Evolutionary conservation across 805 yeast species (phyloP), one percentile per base, ranked within the genome.

Genomic region (Schwanniomyces sp.): DNA sequence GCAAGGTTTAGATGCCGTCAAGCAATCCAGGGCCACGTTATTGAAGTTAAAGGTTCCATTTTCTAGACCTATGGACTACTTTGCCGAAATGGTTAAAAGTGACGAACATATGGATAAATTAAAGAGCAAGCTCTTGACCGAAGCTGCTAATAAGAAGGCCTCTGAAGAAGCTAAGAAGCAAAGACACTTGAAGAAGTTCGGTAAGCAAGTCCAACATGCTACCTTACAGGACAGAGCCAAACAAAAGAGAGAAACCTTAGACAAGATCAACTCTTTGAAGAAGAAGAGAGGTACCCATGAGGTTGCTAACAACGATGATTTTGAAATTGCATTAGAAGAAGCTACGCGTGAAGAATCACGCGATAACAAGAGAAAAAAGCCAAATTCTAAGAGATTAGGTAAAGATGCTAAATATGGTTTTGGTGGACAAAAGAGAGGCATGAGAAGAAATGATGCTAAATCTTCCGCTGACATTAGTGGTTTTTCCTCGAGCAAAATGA

Each of bases 61-160:
- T 66, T 78, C 95, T 26, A 82, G 99, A 67, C 99, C 99, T 32
- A 73, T 81, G 60, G 99, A 94, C 66, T 94, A 89, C 68, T 94
- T 94, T 72, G 99, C 99, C 16, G 99, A 94, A 71, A 94, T 94
- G 99, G 88, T 91, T 50, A 94, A 94, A 74, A 85, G 91, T 46
- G 99, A 94, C 68, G 97, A 90, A 67, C 99, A 94, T 69, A 94
- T 94, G 99, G 97, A 90, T 62, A 88, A 83, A 70, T 79, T 94
- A 63, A 91, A 89, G 76, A 72, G 76, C 61, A 90, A 88, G 69
- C 78, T 92, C 57, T 76, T 91, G 39, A 79, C 82, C 53, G 97
- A 90, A 65, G 86, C 86, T 27, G 77, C 85, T 47, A 87, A 86
- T 66, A 89, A 89, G 82, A 88, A 86, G 69, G 96, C 96, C 1